Percentiles rank a stretch among this genome's conserved stretches.
These are phyloP conservation scores for Pyrenophora graminea DNA, from an alignment of 2,329 filamentous ascomycete genomes.

Conservation along the genomic window DNA sequence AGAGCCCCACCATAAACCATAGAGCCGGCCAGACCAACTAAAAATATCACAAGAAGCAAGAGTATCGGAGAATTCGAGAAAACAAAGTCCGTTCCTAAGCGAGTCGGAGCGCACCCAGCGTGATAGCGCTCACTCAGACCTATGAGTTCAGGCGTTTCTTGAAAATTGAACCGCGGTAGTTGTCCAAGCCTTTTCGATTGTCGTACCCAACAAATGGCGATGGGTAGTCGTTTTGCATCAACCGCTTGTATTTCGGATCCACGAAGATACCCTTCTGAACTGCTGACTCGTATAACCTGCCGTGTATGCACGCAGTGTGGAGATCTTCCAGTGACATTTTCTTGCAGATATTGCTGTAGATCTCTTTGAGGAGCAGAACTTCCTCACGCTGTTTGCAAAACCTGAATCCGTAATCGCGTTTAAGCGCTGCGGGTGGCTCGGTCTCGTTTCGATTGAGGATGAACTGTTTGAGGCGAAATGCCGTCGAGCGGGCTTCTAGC, in stretches of 20 bases:
- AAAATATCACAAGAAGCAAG: no score
- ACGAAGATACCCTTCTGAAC: not conserved
- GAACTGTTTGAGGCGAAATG: constrained; percentile 28
- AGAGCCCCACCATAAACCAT: no score
- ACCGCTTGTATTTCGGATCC: not conserved
- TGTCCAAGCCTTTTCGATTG: not conserved
- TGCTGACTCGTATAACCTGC: constrained; percentile 10
- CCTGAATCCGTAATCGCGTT: constrained; percentile 27
- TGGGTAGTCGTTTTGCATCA: constrained; percentile 17
- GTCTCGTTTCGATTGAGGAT: not conserved
- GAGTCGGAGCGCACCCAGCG: not conserved
- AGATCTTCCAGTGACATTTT: constrained; percentile 6
- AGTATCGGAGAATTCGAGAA: no score
- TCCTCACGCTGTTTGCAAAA: constrained; percentile 21
- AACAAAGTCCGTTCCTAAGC: not conserved
- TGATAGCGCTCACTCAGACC: not conserved
- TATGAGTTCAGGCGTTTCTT: not conserved
- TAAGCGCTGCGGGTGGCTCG: constrained; percentile 12
- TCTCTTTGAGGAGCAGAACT: constrained; percentile 15
- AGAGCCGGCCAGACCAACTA: no score
- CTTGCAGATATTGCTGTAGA: constrained; percentile 17
- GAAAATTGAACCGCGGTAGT: constrained; percentile 5
- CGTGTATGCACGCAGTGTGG: constrained; percentile 16
- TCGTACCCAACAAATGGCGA: constrained; percentile 10
- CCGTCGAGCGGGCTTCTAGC: not conserved